Conservation (phyloP, 345 rosid species). For the Mallotus nudiflorus region DNA sequence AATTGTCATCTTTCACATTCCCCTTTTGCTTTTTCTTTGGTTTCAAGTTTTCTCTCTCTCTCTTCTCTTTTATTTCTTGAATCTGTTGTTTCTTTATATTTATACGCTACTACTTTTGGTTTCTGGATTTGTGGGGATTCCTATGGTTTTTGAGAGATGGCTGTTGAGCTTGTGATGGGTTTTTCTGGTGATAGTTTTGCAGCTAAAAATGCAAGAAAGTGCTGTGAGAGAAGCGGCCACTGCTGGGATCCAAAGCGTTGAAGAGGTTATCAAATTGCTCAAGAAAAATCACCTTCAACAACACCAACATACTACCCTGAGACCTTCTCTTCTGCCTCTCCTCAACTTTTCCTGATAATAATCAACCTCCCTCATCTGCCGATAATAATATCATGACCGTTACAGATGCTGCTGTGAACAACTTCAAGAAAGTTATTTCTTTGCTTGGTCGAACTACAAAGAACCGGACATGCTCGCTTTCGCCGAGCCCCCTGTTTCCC, state of each 20-base stretch:
- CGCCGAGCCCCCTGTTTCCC: slow-evolving; percentile 47
- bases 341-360: background rate
- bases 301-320: slow-evolving; percentile 17
- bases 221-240: slow-evolving; percentile 71
- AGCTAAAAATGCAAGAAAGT: slow-evolving; percentile 46
- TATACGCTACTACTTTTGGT: slow-evolving; percentile 1
- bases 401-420: slow-evolving; percentile 68
- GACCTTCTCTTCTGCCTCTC: slow-evolving; percentile 23
- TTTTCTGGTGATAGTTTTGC: slow-evolving; percentile 40
- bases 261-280: slow-evolving; percentile 59
- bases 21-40: slow-evolving; percentile 4
- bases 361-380: slow-evolving; percentile 15
- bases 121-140: background rate
- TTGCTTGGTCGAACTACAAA: slow-evolving; percentile 55
- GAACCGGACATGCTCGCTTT: slow-evolving; percentile 95
- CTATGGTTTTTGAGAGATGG: slow-evolving; percentile 41
- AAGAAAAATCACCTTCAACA: slow-evolving; percentile 40
- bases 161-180: slow-evolving; percentile 65
- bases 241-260: slow-evolving; percentile 80
- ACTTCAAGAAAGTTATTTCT: slow-evolving; percentile 73
- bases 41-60: background rate
- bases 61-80: background rate
- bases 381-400: slow-evolving; percentile 53
- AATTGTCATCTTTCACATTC: slow-evolving; percentile 20
- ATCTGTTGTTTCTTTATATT: background rate